Conservation (phyloP, 148 eudicot species). For the Chenopodium formosanum region DNA sequence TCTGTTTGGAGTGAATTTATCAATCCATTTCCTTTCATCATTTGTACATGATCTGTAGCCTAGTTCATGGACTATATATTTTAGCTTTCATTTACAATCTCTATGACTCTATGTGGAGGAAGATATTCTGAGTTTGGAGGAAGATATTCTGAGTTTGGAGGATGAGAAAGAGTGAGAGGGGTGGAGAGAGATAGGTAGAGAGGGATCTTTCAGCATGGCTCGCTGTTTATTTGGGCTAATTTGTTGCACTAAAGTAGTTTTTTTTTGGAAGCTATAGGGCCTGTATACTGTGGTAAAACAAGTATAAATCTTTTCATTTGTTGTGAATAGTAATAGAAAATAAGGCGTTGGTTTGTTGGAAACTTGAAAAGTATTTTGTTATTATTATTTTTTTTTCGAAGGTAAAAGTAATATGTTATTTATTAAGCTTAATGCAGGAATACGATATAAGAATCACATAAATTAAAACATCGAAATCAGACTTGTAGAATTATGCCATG, state of each 20-base stretch:
- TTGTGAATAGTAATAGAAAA: background rate
- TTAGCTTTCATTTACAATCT: background rate
- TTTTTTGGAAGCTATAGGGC: background rate
- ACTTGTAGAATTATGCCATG: background rate
- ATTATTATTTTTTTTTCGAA: no score
- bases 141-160: background rate
- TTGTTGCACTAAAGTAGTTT: background rate
- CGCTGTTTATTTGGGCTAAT: background rate
- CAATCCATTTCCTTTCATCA: background rate
- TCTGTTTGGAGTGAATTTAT: background rate
- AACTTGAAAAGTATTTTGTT: no score
- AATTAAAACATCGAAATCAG: background rate
- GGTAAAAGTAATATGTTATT: no score
- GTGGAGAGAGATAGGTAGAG: background rate
- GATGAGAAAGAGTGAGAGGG: background rate
- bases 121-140: background rate
- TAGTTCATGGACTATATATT: background rate
- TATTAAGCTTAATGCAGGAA: background rate
- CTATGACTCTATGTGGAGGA: background rate
- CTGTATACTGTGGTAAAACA: background rate
- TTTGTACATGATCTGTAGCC: background rate
- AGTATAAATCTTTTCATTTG: background rate
- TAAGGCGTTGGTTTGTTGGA: background rate
- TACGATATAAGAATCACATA: background rate
- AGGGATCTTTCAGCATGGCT: background rate